Percentiles rank a stretch among this genome's conserved stretches.
phyloP scores from a whole-genome alignment of 805 yeast genomes.

The Zygoascus tannicola region DNA sequence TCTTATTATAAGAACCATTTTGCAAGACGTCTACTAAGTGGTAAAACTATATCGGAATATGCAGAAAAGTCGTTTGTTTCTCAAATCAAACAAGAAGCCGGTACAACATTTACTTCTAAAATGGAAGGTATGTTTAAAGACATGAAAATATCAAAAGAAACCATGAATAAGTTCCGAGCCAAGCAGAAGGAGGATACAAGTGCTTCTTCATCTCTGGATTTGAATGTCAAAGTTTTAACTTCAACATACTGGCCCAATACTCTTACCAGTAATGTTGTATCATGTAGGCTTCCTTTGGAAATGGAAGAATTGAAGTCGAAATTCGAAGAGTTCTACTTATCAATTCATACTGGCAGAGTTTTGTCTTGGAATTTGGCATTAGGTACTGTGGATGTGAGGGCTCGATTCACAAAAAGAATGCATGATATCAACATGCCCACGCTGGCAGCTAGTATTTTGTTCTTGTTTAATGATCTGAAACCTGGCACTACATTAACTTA shows the following conservation, averaged over 20 bases:
- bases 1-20: slow-evolving; percentile 76
- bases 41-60: slow-evolving; percentile 40
- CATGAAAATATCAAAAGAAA: slow-evolving; percentile 48
- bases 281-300: slow-evolving; percentile 32
- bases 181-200: slow-evolving; percentile 6
- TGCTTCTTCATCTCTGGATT: slow-evolving; percentile 27
- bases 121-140: slow-evolving; percentile 84
- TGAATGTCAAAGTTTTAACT: slow-evolving; percentile 48
- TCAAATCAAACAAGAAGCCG: slow-evolving; percentile 64
- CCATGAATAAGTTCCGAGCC: slow-evolving; percentile 34
- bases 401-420: slow-evolving; percentile 54
- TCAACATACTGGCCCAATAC: slow-evolving; percentile 63
- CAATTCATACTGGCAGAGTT: slow-evolving; percentile 47
- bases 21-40: slow-evolving; percentile 65
- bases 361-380: slow-evolving; percentile 74
- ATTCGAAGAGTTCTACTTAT: slow-evolving; percentile 45
- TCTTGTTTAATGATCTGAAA: slow-evolving; percentile 54
- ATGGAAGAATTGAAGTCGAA: slow-evolving; percentile 35
- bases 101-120: slow-evolving; percentile 67
- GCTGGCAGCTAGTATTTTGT: slow-evolving; percentile 66
- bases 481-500: slow-evolving; percentile 40
- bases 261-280: slow-evolving; percentile 22
- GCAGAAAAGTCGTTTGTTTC: slow-evolving; percentile 61
- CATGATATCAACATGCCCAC: slow-evolving; percentile 78
- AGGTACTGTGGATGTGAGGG: slow-evolving; percentile 73